Evolutionary conservation across 257 asterid species (phyloP).

Genomic region (Solanum chaucha): DNA sequence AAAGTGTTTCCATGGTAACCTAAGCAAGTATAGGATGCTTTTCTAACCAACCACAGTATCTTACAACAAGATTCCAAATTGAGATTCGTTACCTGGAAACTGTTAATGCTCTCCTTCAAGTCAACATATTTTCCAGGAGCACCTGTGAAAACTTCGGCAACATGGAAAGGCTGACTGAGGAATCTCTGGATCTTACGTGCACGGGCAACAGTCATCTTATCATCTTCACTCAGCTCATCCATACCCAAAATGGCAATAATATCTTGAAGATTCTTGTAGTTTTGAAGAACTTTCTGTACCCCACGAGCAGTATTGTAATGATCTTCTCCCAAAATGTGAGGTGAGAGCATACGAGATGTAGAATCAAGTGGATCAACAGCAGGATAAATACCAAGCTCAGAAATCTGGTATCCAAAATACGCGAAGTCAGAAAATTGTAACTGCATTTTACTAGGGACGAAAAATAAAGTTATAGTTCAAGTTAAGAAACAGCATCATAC

Average conservation of each 20-base stretch:
- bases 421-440: neutral
- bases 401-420: slow-evolving; percentile 35
- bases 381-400: slow-evolving; percentile 98
- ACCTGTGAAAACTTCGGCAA: slow-evolving; percentile 98
- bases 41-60: neutral
- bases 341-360: slow-evolving; percentile 98
- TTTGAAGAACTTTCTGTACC: slow-evolving; percentile 91
- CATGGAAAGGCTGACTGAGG: slow-evolving; percentile 99
- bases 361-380: slow-evolving; percentile 98
- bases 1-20: neutral
- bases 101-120: slow-evolving; percentile 80
- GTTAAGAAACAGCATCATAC: slow-evolving; percentile 9
- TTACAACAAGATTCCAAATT: neutral
- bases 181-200: slow-evolving; percentile 86
- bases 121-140: slow-evolving; percentile 97
- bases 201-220: slow-evolving; percentile 97
- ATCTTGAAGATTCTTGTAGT: slow-evolving; percentile 98
- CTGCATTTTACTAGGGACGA: neutral
- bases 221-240: slow-evolving; percentile 99
- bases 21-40: neutral
- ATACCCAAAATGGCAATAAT: slow-evolving; percentile 96
- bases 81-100: slow-evolving; percentile 72
- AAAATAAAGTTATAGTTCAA: neutral
- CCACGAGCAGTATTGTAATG: slow-evolving; percentile 99
- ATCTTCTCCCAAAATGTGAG: slow-evolving; percentile 90